Conservation (phyloP, 768 basidiomycete genomes). For the Termitomyces sp. region DNA sequence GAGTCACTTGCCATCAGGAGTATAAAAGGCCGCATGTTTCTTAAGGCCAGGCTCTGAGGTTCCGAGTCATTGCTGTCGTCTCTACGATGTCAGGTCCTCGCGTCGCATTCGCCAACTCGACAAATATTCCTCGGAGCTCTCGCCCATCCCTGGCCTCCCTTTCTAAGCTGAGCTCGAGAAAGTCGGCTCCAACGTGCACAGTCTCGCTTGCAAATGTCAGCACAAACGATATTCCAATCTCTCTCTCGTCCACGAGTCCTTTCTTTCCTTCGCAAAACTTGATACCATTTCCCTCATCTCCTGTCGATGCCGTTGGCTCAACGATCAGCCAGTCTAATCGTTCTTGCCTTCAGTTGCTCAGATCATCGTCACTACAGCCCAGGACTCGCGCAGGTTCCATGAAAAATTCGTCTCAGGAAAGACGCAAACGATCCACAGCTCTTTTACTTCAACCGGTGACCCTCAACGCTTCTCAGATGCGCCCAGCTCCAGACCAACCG, state of each 20-base stretch:
- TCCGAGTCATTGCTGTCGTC: slow-evolving; percentile 12
- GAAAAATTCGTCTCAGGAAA: slow-evolving; percentile 5
- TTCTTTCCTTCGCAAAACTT: slow-evolving; percentile 9
- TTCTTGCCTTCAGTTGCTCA: slow-evolving; percentile 12
- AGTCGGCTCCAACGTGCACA: slow-evolving; percentile 17
- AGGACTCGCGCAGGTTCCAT: slow-evolving; percentile 3
- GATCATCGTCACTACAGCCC: slow-evolving; percentile 8
- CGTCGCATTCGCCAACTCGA: slow-evolving; percentile 17
- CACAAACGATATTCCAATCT: slow-evolving; percentile 8
- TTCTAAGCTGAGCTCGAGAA: slow-evolving; percentile 15
- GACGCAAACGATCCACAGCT: slow-evolving; percentile 12
- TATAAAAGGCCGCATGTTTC: slow-evolving; percentile 15
- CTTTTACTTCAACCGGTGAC: neutral
- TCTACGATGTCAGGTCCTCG: slow-evolving; percentile 15
- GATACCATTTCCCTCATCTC: slow-evolving; percentile 16
- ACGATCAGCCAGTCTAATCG: slow-evolving; percentile 17
- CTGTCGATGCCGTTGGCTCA: slow-evolving; percentile 3
- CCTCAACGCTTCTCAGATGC: neutral
- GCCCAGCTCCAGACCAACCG: slow-evolving; percentile 11
- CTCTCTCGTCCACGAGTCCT: slow-evolving; percentile 3
- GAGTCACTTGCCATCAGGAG: neutral
- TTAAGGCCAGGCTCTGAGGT: slow-evolving; percentile 9
- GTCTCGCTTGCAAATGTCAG: slow-evolving; percentile 15
- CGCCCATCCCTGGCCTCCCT: slow-evolving; percentile 7
- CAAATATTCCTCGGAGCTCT: slow-evolving; percentile 14